Conservation (phyloP, 2,329 filamentous ascomycete species). For the Gaeumannomyces sp. region DNA sequence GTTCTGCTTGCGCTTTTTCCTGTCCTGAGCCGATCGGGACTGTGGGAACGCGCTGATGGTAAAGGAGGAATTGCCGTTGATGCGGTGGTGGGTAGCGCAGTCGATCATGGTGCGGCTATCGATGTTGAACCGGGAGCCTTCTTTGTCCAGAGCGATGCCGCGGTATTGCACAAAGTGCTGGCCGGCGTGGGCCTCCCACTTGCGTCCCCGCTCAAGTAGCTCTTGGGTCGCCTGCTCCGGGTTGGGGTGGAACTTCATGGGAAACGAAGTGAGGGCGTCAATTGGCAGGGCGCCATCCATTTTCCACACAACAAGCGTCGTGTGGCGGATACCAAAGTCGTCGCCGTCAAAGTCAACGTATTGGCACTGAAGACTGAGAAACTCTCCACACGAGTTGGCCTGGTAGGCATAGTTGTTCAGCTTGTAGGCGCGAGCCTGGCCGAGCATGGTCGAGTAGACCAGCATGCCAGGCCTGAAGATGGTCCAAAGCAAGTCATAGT, state of each 20-base stretch:
- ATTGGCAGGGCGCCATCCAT: conserved; percentile 32
- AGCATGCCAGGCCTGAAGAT: conserved; percentile 42
- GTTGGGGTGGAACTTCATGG: conserved; percentile 35
- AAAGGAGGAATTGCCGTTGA: conserved; percentile 18
- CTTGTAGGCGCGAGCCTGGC: conserved; percentile 6
- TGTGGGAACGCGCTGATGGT: conserved; percentile 10
- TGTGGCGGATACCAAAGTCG: conserved; percentile 34
- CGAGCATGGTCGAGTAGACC: conserved; percentile 26
- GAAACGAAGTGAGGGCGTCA: conserved; percentile 36
- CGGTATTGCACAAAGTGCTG: conserved; percentile 28
- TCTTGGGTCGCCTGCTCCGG: conserved; percentile 6
- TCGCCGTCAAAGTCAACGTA: conserved; percentile 44
- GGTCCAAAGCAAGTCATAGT: conserved; percentile 46
- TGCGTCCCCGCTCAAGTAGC: conserved; percentile 25
- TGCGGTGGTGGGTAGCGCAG: conserved; percentile 26
- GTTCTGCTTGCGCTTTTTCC: conserved; percentile 16
- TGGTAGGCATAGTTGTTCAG: conserved; percentile 23
- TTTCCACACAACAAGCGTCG: conserved; percentile 30
- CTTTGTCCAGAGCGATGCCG: conserved; percentile 21
- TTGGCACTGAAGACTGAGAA: conserved; percentile 24
- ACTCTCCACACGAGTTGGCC: conserved; percentile 24
- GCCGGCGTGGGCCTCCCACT: conserved; percentile 29
- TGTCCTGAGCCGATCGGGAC: neutral
- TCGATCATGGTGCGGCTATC: conserved; percentile 31
- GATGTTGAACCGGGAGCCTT: conserved; percentile 20